phyloP scores from a whole-genome alignment of 2,329 filamentous ascomycete genomes.

The Thielaviopsis punctulata region DNA sequence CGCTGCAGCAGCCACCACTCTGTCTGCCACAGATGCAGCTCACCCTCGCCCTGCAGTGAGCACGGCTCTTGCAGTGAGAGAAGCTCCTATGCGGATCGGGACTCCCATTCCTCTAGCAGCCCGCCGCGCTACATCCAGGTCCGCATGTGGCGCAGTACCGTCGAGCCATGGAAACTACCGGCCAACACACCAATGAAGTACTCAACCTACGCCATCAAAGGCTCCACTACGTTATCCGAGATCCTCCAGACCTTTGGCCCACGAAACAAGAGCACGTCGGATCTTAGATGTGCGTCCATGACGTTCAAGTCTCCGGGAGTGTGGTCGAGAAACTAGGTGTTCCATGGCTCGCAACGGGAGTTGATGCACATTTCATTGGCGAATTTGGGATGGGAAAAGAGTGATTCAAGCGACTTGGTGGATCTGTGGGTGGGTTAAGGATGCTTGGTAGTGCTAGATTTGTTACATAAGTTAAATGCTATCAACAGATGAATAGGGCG shows the following conservation, averaged over 20 bases:
- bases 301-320: conserved; percentile 35
- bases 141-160: conserved; percentile 2
- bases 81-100: too few species aligned
- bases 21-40: background rate
- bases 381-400: conserved; percentile 40
- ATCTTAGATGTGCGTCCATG: conserved; percentile 41
- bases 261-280: conserved; percentile 29
- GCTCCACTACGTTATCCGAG: conserved; percentile 34
- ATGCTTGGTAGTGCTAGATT: conserved; percentile 26
- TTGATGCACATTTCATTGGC: conserved; percentile 31
- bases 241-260: conserved; percentile 43
- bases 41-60: background rate
- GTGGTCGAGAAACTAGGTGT: conserved; percentile 40
- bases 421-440: conserved; percentile 40
- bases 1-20: background rate
- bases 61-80: too few species aligned
- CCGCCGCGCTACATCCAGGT: conserved; percentile 13
- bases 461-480: too few species aligned
- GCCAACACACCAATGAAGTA: conserved; percentile 27
- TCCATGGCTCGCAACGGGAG: conserved; percentile 32
- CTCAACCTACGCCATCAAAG: conserved; percentile 34
- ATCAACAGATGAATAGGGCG: too few species aligned
- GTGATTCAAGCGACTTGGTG: conserved; percentile 26
- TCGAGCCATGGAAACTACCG: conserved; percentile 33
- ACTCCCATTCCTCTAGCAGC: conserved; percentile 13